phyloP scores from a whole-genome alignment of 148 eudicot genomes.

The Rhododendron kiyosumense region DNA sequence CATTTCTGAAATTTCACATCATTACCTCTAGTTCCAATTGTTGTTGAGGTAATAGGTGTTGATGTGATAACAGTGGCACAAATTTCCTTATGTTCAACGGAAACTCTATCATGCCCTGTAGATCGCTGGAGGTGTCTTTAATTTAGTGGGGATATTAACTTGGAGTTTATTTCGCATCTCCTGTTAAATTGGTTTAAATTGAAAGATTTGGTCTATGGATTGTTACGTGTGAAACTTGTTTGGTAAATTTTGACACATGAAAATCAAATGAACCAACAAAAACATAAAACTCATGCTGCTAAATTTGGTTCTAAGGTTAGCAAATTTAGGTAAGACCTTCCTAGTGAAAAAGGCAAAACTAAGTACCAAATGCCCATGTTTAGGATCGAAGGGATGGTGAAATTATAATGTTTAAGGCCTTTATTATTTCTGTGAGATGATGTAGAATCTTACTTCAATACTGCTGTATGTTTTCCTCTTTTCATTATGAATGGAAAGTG shows the following conservation, averaged over 20 bases:
- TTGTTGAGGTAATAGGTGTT: not conserved
- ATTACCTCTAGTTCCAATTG: not conserved
- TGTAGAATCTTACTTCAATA: not conserved
- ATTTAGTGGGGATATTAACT: not conserved
- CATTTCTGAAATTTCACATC: not conserved
- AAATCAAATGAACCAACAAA: not conserved
- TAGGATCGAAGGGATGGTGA: not conserved
- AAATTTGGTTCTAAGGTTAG: not conserved
- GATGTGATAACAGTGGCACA: not conserved
- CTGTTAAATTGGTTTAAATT: not conserved
- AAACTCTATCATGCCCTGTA: not conserved
- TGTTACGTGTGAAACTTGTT: not conserved
- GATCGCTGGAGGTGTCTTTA: not conserved
- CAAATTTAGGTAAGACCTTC: not conserved
- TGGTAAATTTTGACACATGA: not conserved
- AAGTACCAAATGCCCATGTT: not conserved
- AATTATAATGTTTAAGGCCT: not conserved
- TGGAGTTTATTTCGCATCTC: not conserved
- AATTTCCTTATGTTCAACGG: not conserved
- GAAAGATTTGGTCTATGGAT: not conserved
- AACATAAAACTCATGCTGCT: not conserved
- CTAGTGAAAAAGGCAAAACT: no score
- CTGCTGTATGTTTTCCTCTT: not conserved
- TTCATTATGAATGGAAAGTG: not conserved
- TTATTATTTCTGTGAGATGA: not conserved